Conservation (phyloP, 148 eudicot species). For the Persicaria maculosa region DNA sequence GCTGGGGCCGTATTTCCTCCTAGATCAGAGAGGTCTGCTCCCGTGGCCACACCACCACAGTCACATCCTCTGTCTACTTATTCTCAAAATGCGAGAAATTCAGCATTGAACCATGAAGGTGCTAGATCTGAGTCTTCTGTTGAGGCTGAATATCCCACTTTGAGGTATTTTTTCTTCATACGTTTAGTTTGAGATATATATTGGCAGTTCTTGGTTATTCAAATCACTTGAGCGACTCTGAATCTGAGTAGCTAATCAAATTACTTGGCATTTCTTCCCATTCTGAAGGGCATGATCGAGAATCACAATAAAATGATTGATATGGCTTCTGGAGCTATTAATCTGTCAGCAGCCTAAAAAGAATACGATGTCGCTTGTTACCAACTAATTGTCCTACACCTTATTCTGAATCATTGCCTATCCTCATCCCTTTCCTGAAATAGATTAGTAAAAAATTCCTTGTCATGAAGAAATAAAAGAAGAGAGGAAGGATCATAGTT, state of each 20-base stretch:
- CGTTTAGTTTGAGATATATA: background rate
- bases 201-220: background rate
- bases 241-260: background rate
- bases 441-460: background rate
- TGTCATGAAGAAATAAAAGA: background rate
- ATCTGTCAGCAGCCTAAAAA: background rate
- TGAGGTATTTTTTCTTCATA: slow-evolving; percentile 44
- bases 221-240: background rate
- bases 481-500: background rate
- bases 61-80: slow-evolving; percentile 78
- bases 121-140: slow-evolving; percentile 53
- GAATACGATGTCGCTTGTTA: background rate
- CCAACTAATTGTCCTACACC: background rate
- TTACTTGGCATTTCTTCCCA: background rate
- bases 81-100: slow-evolving; percentile 56
- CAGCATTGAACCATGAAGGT: slow-evolving; percentile 40
- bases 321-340: slow-evolving; percentile 1
- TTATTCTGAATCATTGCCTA: background rate
- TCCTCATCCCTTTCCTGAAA: background rate
- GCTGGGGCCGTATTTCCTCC: slow-evolving; percentile 90
- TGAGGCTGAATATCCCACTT: slow-evolving; percentile 73
- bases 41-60: slow-evolving; percentile 90
- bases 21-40: slow-evolving; percentile 72
- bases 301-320: background rate
- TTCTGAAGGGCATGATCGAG: background rate